phyloP scores from a whole-genome alignment of 2,329 filamentous ascomycete genomes.

The Penicillium nordicum region DNA sequence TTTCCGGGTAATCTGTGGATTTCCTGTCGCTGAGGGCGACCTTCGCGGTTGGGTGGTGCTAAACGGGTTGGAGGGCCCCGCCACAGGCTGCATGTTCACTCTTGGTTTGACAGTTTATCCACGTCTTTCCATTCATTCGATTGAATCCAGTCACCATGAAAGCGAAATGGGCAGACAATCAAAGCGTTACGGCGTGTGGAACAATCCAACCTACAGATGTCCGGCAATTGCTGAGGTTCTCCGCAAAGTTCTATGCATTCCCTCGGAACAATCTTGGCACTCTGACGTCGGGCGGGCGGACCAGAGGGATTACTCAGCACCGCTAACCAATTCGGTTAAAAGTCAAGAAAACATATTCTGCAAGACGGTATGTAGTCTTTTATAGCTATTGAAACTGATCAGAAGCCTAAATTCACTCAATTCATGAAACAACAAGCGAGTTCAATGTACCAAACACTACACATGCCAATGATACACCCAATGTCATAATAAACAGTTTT shows the following conservation, averaged over 20 bases:
- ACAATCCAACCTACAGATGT: background rate
- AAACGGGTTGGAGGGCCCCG: background rate
- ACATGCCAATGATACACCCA: background rate
- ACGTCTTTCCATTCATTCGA: background rate
- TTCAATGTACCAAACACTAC: background rate
- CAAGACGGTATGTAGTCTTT: background rate
- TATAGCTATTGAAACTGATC: no score
- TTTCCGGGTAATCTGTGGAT: conserved; percentile 45
- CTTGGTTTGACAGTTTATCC: background rate
- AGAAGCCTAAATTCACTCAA: background rate
- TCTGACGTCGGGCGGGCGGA: background rate
- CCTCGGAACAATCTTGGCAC: background rate
- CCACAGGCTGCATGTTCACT: background rate
- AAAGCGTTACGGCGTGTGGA: background rate
- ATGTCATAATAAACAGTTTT: background rate
- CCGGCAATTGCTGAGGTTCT: background rate
- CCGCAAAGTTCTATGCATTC: background rate
- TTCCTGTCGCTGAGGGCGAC: background rate
- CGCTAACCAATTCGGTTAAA: background rate
- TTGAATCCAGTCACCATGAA: background rate
- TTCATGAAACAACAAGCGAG: background rate
- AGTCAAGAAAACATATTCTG: background rate
- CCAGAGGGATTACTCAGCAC: background rate
- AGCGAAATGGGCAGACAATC: background rate
- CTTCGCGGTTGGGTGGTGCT: background rate